Evolutionary conservation across 2,329 filamentous ascomycete species (phyloP), one percentile per base, ranked within the genome.

Genomic region (Pseudocercospora cruenta): DNA sequence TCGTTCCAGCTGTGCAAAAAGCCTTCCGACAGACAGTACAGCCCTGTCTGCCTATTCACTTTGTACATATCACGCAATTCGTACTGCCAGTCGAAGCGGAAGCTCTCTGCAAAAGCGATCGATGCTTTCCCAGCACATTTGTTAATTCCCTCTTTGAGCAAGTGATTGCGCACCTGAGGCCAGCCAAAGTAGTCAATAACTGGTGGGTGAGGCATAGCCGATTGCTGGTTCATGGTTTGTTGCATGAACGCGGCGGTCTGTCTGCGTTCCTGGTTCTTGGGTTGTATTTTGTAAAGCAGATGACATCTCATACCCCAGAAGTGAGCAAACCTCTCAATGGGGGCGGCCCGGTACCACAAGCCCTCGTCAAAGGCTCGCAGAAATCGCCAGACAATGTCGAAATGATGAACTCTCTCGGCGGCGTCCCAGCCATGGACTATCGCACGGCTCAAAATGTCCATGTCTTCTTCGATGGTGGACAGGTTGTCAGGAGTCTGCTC

Each of bases 351-450:
- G 39, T 70, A 69, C 69, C 69, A 71, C 19, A 71, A 58, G 6
- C 69, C 69, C 45, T 71, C 69, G 39, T 71, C 69, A 45, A 69
- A 67, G 9, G 69, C 69, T 21, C 69, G 64, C 19, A 71, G 60
- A 33, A 70, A 70, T 5, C 69, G 66, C 69, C 69, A 71, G 24
- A 67, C 69, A 36, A 71, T 70, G 63, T 71, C 69, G 49, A 71
- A 70, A 49, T 71, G 69, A 45, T 71, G 69, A 12, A 71, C 58
- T 22, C 68, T 64, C 51, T 70, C 69, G 3, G 69, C 66, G 10
- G 68, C 68, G 31, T 71, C 69, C 69, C 69, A 70, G 49, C 69
- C 69, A 10, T 57, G 43, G 2, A 67, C 39, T 19, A 71, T 70
- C 12, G 69, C 66, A 12, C 69, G 66, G 28, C 67, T 67, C 19